Percentiles rank a stretch among this genome's conserved stretches.
Evolutionary conservation across 805 yeast species (phyloP).

Genomic region (Kockiozyma suomiensis): DNA sequence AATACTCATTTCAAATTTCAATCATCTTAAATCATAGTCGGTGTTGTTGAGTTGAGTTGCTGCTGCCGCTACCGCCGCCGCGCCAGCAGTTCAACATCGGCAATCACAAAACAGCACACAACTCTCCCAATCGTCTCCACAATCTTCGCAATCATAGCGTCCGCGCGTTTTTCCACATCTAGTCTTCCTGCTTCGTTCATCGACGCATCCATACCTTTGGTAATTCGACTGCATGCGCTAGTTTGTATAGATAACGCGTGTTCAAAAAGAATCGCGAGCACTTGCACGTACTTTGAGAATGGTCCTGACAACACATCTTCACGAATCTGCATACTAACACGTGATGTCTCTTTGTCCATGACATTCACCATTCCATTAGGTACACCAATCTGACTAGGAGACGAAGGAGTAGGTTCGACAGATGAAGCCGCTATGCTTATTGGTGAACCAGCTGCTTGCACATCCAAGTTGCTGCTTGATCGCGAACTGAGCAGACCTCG

Average conservation of each 20-base stretch:
- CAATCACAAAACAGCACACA: constrained; percentile 20
- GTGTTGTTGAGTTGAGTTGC: too few relatives aligned
- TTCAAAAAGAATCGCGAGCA: constrained; percentile 13
- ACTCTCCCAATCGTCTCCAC: constrained; percentile 8
- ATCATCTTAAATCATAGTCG: too few relatives aligned
- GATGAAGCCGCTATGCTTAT: too few relatives aligned
- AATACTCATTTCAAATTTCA: too few relatives aligned
- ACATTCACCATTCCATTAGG: constrained; percentile 1
- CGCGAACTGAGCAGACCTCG: background rate
- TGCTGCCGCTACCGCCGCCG: too few relatives aligned
- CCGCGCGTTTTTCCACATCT: background rate
- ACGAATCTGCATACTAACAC: constrained; percentile 3
- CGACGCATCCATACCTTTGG: background rate
- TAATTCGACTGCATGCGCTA: background rate
- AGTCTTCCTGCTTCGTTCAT: background rate
- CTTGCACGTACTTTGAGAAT: constrained; percentile 8
- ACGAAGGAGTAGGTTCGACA: background rate
- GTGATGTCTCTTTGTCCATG: background rate
- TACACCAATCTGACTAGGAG: background rate
- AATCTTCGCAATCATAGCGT: background rate
- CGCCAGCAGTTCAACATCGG: constrained; percentile 5
- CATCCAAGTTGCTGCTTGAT: background rate
- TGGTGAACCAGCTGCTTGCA: too few relatives aligned
- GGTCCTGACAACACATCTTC: constrained; percentile 16
- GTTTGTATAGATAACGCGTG: constrained; percentile 2